Base-by-base conservation (phyloP, 306 rosid species). In the Leucaena leucocephala region DNA sequence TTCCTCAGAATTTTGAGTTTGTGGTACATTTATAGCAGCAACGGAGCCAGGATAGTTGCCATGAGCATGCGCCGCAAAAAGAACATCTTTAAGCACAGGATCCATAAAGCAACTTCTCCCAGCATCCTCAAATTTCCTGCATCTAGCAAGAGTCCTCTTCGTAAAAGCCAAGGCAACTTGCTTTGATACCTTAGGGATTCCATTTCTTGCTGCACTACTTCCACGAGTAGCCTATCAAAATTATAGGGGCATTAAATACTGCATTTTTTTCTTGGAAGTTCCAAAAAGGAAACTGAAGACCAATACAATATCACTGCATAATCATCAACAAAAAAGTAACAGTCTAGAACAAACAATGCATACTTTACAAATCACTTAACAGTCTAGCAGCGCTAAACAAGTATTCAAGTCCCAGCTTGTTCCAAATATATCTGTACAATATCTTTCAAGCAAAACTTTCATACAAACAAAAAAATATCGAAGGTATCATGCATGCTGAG, bases 161-260 rank as follows among this genome's bases (percentile, higher is more conserved):
- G 85, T 92, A 80, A 90, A 94, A 83, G 88, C 88, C 71, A 63
- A 65, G 48, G 97, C 97, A 75, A 83, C 87, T 77, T 82, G 93
- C 83, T 88, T 90, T 71, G 96, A 84, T 78, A 88, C 91, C 92
- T 87, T 90, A 34, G 91, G 78, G 69, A 92, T 80, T 78, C 97
- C 94, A 71, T 72, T 68, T 79, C 90, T 94, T 54, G 91, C 88
- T 71, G 96, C 94, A 8, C 55, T 81, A 79, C 87, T 92, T 79
- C 92, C 96, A 27, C 96, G 94, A 63, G 97, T 90, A 61, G 97
- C 97, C 98, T 94, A 80, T 58, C 82, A 87, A 85, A 63, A 90
- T 72, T 72, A 76, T 59, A 80, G 50, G 64, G 71, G 10, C 71
- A 79, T 72, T 82, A 48, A 55, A 74, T 19, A 40, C 39, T 46